Evolutionary conservation across 2,329 filamentous ascomycete species (phyloP), one percentile per base, ranked within the genome.

Genomic region (Westerdykella ornata): DNA sequence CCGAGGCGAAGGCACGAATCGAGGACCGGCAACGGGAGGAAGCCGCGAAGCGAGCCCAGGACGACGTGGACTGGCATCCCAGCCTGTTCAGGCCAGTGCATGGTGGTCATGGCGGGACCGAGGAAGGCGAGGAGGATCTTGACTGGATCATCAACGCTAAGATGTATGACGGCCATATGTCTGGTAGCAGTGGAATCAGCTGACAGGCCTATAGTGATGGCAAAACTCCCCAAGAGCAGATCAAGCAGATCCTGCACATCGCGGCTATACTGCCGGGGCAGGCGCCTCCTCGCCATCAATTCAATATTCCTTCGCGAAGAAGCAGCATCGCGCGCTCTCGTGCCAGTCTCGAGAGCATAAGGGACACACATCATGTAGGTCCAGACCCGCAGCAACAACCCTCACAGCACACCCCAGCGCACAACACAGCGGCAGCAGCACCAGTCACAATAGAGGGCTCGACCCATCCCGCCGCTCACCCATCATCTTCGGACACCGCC

Each of bases 61-160:
- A 89, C 9, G 84, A 84, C 11, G 72, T 88, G 6, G 87, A 94
- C 49, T 98, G 92, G 92, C 79, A 81, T 26, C 90, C 92, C 1
- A 81, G 82, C 48, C 75, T 97, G 11, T 98, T 98, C 73, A 78
- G 88, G 45, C 70, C 71, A 36, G 84, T 94, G 9, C 76, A 78
- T 34, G 81, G 81, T 17, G 85, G 82, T 1, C 80, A 81, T 1
- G 83, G 82, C 22, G 82, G 81, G 1, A 62, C 75, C 3, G 85
- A 92, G 48, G 82, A 90, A 61, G 86, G 85, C 19, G 85, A 94
- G 63, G 88, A 94, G 61, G 87, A 86, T 51, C 71, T 98, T 20
- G 92, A 97, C 67, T 98, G 88, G 87, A 89, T 97, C 58, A 85
- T 98, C 57, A 84, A 90, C 64, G 84, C 89, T 1, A 74, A 82